These are phyloP conservation scores for Yarrowia sp. DNA, from an alignment of 805 yeast species.

Conservation along the genomic window DNA sequence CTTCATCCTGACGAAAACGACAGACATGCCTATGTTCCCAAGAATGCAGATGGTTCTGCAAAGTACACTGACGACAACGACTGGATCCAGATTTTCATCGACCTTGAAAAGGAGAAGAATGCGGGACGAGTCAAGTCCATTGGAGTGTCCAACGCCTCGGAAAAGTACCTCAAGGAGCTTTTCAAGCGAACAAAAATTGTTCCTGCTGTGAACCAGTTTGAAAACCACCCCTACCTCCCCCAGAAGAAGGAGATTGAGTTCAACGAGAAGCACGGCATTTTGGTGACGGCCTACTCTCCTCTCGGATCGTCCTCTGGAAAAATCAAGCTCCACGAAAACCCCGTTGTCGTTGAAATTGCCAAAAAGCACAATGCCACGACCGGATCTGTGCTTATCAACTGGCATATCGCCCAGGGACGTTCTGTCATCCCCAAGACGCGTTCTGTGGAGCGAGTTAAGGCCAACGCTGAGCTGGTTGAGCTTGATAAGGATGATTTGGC, in stretches of 20 bases:
- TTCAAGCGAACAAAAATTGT: constrained; percentile 46
- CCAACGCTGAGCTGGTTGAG: constrained; percentile 44
- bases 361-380: constrained; percentile 48
- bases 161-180: constrained; percentile 50
- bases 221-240: constrained; percentile 69
- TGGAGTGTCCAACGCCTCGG: constrained; percentile 70
- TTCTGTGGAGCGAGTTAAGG: constrained; percentile 57
- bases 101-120: constrained; percentile 43
- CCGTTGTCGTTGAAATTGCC: constrained; percentile 56
- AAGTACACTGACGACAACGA: constrained; percentile 7
- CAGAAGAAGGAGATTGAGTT: constrained; percentile 57
- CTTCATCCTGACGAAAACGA: constrained; percentile 42
- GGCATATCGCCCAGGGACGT: constrained; percentile 51
- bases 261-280: constrained; percentile 52
- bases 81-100: constrained; percentile 47
- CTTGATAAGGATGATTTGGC: constrained; percentile 46
- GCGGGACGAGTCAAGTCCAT: constrained; percentile 52
- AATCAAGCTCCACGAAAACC: constrained; percentile 42
- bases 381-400: constrained; percentile 38
- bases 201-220: constrained; percentile 74
- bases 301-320: constrained; percentile 37
- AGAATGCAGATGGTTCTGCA: constrained; percentile 29
- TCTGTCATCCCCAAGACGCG: constrained; percentile 68
- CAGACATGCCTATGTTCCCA: constrained; percentile 40
- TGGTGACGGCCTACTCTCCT: constrained; percentile 73